Conservation (phyloP, 352 stramenopile species). For the Phytophthora fragariae region DNA sequence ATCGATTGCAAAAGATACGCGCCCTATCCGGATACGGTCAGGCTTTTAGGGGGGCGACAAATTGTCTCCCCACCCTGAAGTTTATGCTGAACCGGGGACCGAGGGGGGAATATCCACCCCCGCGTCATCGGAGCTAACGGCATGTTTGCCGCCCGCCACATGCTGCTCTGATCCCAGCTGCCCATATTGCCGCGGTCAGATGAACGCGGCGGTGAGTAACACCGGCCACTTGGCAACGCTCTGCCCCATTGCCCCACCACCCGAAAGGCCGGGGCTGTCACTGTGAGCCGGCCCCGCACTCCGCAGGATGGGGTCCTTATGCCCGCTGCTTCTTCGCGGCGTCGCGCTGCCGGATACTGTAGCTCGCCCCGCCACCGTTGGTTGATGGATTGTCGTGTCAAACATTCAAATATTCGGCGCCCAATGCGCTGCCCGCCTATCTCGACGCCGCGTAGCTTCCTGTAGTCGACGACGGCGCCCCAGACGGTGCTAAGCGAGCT, state of each 20-base stretch:
- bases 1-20: constrained; percentile 35
- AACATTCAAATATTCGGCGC: constrained; percentile 33
- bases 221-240: constrained; percentile 15
- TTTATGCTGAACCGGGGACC: neutral
- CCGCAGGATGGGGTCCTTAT: constrained; percentile 20
- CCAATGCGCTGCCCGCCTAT: constrained; percentile 1
- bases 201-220: constrained; percentile 27
- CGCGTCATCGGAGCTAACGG: neutral
- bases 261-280: constrained; percentile 4
- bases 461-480: constrained; percentile 16
- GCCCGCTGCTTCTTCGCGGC: constrained; percentile 14
- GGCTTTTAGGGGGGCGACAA: no score
- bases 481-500: constrained; percentile 33
- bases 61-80: no score
- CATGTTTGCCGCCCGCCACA: constrained; percentile 6
- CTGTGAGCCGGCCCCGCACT: constrained; percentile 5
- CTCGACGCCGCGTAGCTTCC: constrained; percentile 10
- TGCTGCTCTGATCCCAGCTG: constrained; percentile 39
- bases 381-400: constrained; percentile 9
- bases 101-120: constrained; percentile 31
- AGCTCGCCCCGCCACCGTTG: no score
- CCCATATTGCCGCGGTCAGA: constrained; percentile 1
- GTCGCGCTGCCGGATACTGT: constrained; percentile 20
- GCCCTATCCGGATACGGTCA: neutral
- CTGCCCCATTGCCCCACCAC: constrained; percentile 8